Evolutionary conservation across 345 rosid genomes (phyloP).

Genomic region (Capsella bursapastoris): DNA sequence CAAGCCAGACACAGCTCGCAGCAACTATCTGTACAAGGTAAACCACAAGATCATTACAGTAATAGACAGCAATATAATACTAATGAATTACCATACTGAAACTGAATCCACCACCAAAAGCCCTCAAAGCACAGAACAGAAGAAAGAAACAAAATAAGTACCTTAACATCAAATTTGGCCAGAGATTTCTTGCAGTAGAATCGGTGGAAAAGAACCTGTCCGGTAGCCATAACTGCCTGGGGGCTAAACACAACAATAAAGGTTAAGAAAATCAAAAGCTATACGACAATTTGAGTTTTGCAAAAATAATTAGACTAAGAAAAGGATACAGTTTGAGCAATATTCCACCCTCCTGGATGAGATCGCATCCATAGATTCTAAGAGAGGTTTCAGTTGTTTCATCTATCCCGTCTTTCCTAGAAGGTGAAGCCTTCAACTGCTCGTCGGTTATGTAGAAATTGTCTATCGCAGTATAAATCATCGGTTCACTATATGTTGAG

Average conservation of each 20-base stretch:
- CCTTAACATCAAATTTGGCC: slow-evolving; percentile 90
- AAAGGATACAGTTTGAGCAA: slow-evolving; percentile 79
- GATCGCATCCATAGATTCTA: slow-evolving; percentile 92
- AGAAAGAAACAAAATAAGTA: slow-evolving; percentile 5
- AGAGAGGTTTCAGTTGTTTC: slow-evolving; percentile 74
- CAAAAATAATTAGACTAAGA: slow-evolving; percentile 1
- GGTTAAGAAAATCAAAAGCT: slow-evolving; percentile 26
- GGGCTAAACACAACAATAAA: slow-evolving; percentile 55
- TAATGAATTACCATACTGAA: background rate
- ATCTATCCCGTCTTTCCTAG: slow-evolving; percentile 90
- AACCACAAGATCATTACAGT: slow-evolving; percentile 7
- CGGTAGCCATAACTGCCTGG: slow-evolving; percentile 99
- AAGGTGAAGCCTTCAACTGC: slow-evolving; percentile 70
- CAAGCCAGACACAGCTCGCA: slow-evolving; percentile 92
- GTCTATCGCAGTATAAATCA: slow-evolving; percentile 94
- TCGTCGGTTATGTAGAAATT: slow-evolving; percentile 86
- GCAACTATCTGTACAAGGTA: slow-evolving; percentile 72
- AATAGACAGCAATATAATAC: background rate
- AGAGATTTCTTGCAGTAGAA: slow-evolving; percentile 97
- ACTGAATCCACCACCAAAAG: background rate
- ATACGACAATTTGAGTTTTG: background rate
- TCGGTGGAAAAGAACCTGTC: slow-evolving; percentile 92
- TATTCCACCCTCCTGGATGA: slow-evolving; percentile 90
- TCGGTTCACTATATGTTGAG: slow-evolving; percentile 32
- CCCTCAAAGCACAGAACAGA: background rate